Evolutionary conservation across 1,139 yeast species (phyloP).

Genomic region (Suhomyces kunorum): DNA sequence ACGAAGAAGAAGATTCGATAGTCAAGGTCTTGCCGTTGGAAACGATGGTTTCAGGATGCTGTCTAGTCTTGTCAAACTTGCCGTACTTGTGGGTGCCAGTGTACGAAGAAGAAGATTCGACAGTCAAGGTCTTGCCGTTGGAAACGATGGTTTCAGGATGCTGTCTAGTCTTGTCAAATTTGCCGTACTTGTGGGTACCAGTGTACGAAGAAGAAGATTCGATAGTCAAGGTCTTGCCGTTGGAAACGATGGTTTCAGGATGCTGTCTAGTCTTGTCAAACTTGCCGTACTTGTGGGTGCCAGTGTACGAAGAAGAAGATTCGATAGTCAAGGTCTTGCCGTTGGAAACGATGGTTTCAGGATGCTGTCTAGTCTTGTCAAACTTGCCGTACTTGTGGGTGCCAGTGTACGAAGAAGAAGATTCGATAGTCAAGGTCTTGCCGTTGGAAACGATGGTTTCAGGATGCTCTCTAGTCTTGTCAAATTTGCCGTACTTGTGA

Average conservation of each 20-base stretch:
- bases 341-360: conserved; percentile 36
- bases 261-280: conserved; percentile 57
- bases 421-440: too few relatives aligned
- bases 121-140: conserved; percentile 18
- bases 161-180: conserved; percentile 56
- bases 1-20: conserved; percentile 13
- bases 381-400: conserved; percentile 44
- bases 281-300: conserved; percentile 49
- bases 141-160: too few relatives aligned
- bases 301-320: too few relatives aligned
- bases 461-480: conserved; percentile 45
- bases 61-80: conserved; percentile 39
- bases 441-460: too few relatives aligned
- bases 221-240: conserved; percentile 31
- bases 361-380: conserved; percentile 40
- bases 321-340: too few relatives aligned
- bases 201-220: conserved; percentile 21
- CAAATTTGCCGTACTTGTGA: conserved; percentile 51
- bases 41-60: conserved; percentile 23
- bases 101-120: conserved; percentile 16
- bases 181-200: conserved; percentile 50
- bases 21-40: conserved; percentile 36
- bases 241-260: too few relatives aligned
- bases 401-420: too few relatives aligned
- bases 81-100: conserved; percentile 51